phyloP scores from a whole-genome alignment of 306 rosid species.

The Carpinus fangiana region DNA sequence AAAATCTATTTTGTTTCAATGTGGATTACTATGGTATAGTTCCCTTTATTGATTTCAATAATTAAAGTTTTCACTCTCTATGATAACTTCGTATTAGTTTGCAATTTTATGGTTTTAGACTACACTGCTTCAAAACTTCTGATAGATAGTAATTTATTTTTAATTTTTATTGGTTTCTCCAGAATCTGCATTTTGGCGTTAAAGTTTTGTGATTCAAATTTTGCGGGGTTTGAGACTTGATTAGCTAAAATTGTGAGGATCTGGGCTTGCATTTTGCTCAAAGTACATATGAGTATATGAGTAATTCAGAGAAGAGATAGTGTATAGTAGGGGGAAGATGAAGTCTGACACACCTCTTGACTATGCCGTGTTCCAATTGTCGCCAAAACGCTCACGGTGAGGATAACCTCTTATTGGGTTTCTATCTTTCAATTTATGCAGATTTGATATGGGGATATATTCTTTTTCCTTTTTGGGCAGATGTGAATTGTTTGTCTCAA shows the following conservation, averaged over 20 bases:
- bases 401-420: slow-evolving; percentile 22
- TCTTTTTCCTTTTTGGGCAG: slow-evolving; percentile 44
- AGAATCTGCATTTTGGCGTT: slow-evolving; percentile 38
- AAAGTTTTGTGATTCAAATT: slow-evolving; percentile 18
- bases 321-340: slow-evolving; percentile 56
- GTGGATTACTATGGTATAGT: slow-evolving; percentile 38
- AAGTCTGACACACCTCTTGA: slow-evolving; percentile 87
- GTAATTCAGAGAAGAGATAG: slow-evolving; percentile 36
- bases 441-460: slow-evolving; percentile 8
- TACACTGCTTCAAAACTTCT: slow-evolving; percentile 20
- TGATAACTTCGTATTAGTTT: background rate
- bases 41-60: slow-evolving; percentile 27
- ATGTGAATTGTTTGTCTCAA: slow-evolving; percentile 80
- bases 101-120: slow-evolving; percentile 14
- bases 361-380: slow-evolving; percentile 85
- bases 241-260: slow-evolving; percentile 22
- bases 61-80: slow-evolving; percentile 3
- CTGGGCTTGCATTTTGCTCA: slow-evolving; percentile 18
- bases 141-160: slow-evolving; percentile 4
- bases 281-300: slow-evolving; percentile 41
- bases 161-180: background rate
- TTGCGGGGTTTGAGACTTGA: slow-evolving; percentile 26
- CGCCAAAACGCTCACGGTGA: slow-evolving; percentile 86
- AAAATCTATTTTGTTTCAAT: slow-evolving; percentile 12
- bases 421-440: slow-evolving; percentile 12